Conservation (phyloP, 2,329 filamentous ascomycete genomes). For the Epichloe festucae region DNA sequence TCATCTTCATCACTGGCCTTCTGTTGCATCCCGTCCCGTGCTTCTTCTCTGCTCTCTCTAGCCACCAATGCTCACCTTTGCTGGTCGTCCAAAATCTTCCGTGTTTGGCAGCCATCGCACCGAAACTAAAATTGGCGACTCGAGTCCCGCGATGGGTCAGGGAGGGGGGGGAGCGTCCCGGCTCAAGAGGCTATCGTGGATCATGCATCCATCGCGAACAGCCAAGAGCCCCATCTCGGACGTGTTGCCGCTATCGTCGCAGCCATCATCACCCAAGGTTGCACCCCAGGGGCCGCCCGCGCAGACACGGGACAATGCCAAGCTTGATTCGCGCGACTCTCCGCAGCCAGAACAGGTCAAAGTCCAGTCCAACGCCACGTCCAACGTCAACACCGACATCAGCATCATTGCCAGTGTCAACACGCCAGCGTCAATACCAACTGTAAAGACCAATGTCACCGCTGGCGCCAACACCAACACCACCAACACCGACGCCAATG, state of each 20-base stretch:
- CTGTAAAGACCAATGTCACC: not conserved
- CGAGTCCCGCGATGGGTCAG: constrained; percentile 2
- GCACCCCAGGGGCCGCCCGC: not conserved
- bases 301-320: not conserved
- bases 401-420: too few relatives aligned
- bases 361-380: too few relatives aligned
- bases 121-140: not conserved
- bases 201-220: constrained; percentile 11
- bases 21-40: not conserved
- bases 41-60: not conserved
- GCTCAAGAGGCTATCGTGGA: constrained; percentile 5
- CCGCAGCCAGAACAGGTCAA: not conserved
- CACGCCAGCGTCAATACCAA: too few relatives aligned
- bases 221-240: constrained; percentile 27
- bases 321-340: not conserved
- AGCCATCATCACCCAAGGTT: constrained; percentile 3
- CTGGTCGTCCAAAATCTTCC: constrained; percentile 4
- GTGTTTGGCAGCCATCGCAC: constrained; percentile 6
- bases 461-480: not conserved
- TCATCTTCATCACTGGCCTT: not conserved
- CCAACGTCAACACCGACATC: not conserved
- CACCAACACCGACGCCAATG: too few relatives aligned
- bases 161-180: constrained; percentile 5
- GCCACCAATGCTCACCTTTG: constrained; percentile 7
- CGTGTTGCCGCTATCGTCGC: constrained; percentile 25